Evolutionary conservation across 2,329 filamentous ascomycete genomes (phyloP), one percentile per base, ranked within the genome.

Genomic region (Mycocentrospora acerina): DNA sequence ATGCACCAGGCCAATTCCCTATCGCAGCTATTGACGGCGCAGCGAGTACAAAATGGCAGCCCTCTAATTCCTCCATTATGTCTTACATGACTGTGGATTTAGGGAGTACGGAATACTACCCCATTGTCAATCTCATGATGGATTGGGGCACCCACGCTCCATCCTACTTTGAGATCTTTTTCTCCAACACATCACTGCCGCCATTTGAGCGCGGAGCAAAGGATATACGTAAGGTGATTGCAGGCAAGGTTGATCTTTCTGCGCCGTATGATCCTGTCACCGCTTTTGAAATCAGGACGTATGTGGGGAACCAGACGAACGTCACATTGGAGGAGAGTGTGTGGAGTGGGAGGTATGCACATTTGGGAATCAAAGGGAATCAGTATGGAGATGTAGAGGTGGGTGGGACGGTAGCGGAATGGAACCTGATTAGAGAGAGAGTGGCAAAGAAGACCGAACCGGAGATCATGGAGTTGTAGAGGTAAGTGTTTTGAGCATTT

Each of bases 31-130:
- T 85, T 34, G 84, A 88, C 52, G 84, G 84, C 35, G 81, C 81
- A 2, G 71, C 78, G 4, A 78, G 77, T 13, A 87, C 83, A 0
- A 79, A 78, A 48, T 88, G 83, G 83, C 82, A 86, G 54, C 82
- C 83, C 0, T 56, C 67, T 2, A 57, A 55, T 7, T 70, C 75
- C 1, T 77, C 79, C 33, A 66, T 62, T 0, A 70, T 75, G 4
- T 71, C 77, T 18, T 76, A 76, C 4, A 55, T 87, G 11, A 80
- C 78, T 1, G 74, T 88, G 29, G 71, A 78, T 16, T 68, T 82
- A 3, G 47, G 62, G 0, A 33, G 48, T 12, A 33, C 41, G 29
- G 17, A 68, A 2, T 68, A 66, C 38, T 58, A 70, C 15, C 73
- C 68, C 1, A 65, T 80, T 31, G 64, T 63, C 0, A 71, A 71